phyloP scores from a whole-genome alignment of 768 basidiomycete species.

The Tylopilus subfusipes region DNA sequence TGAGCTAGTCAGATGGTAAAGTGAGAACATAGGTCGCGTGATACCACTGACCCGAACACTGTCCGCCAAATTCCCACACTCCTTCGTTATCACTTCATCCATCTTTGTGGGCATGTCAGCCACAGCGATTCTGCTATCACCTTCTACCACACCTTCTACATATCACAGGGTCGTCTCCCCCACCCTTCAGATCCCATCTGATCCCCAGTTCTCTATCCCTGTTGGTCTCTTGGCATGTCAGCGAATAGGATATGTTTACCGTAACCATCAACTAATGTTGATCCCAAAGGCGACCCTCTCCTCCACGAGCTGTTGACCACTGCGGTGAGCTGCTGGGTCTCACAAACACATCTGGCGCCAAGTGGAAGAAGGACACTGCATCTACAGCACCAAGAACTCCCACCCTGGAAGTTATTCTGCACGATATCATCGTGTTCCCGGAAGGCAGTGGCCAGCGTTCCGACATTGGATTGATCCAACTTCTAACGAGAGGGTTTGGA shows the following conservation, averaged over 20 bases:
- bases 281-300: slow-evolving; percentile 61
- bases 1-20: too few species aligned
- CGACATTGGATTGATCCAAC: slow-evolving; percentile 61
- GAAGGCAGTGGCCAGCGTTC: too few species aligned
- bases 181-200: slow-evolving; percentile 51
- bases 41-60: not conserved
- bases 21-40: not conserved
- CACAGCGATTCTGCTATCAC: slow-evolving; percentile 42
- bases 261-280: not conserved
- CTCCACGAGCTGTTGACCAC: slow-evolving; percentile 54
- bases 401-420: too few species aligned
- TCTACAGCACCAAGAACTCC: slow-evolving; percentile 43
- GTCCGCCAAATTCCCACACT: not conserved
- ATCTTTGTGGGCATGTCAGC: slow-evolving; percentile 22
- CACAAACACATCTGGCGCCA: slow-evolving; percentile 39
- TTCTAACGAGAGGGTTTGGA: slow-evolving; percentile 45
- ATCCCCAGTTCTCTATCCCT: slow-evolving; percentile 50
- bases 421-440: too few species aligned
- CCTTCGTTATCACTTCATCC: not conserved
- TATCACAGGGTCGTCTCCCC: slow-evolving; percentile 67
- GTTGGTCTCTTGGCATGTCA: slow-evolving; percentile 80
- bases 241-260: slow-evolving; percentile 4
- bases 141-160: slow-evolving; percentile 45
- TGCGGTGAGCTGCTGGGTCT: slow-evolving; percentile 49
- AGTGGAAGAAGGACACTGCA: slow-evolving; percentile 48